phyloP scores from a whole-genome alignment of 116 monocot species.

The Papilionanthe hybrid region DNA sequence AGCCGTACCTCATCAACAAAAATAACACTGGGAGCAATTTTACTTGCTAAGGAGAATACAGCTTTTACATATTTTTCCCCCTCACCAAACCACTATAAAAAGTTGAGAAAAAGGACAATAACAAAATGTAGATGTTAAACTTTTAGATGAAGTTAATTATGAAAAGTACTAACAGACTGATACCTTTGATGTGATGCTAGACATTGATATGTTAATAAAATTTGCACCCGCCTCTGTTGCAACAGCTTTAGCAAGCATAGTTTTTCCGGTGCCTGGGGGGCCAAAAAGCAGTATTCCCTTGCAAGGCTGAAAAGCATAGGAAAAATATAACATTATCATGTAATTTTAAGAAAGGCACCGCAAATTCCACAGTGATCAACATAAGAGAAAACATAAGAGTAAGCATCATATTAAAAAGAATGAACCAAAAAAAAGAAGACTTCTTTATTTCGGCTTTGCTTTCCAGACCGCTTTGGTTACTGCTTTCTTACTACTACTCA shows the following conservation, averaged over 20 bases:
- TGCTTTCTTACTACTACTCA: too few species aligned
- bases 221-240: conserved; percentile 98
- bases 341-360: neutral
- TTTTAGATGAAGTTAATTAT: neutral
- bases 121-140: neutral
- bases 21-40: conserved; percentile 92
- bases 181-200: conserved; percentile 99
- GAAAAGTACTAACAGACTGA: conserved; percentile 1
- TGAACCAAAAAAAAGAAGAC: too few species aligned
- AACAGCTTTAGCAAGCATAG: conserved; percentile 99
- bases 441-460: too few species aligned
- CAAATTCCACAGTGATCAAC: neutral
- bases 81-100: conserved; percentile 94
- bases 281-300: conserved; percentile 98
- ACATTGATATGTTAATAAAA: conserved; percentile 98
- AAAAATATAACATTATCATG: conserved; percentile 2
- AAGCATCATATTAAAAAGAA: neutral
- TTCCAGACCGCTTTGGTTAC: too few species aligned
- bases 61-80: conserved; percentile 98
- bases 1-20: conserved; percentile 92
- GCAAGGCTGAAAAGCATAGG: conserved; percentile 64
- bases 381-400: neutral
- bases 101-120: neutral
- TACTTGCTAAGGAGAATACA: conserved; percentile 94
- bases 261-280: conserved; percentile 98